Evolutionary conservation across 1,284 basidiomycete species (phyloP), one percentile per base, ranked within the genome.

Genomic region (Cutaneotrichosporon sp.): DNA sequence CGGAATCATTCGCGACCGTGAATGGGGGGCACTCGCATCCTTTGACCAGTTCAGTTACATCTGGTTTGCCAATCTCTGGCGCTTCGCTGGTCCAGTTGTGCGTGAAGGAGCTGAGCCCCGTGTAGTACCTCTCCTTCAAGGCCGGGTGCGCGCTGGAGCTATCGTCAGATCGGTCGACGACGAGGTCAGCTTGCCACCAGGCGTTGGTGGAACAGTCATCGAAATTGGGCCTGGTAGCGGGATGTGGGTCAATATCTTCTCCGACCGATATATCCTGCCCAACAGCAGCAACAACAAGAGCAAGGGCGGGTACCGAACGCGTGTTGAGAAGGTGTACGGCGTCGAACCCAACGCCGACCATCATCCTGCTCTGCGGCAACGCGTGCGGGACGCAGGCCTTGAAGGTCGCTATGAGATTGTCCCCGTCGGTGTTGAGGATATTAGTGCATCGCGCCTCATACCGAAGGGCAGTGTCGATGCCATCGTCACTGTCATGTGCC

Each of bases 221-320:
- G 57, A 59, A 32, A 50, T 59, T 20, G 57, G 57, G 2, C 57
- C 57, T 8, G 57, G 57, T 6, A 50, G 45, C 17, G 57, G 57
- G 22, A 55, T 50, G 48, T 59, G 57, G 57, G 57, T 46, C 16
- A 38, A 17, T 34, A 51, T 55, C 51, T 59, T 59, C 20, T 16
- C 38, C 33, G 57, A 59, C 45, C 47, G 51, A 44, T 52, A 55
- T 31, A 20, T 52, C 17, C 22, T 22, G n/a, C n/a, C n/a, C 29
- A 39, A 9, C 10, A 41, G 20, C 17, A 33, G 19, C 4, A 10
- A 17, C 22, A 41, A 16, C 38, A 31, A 27, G 32, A 22, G 8
- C 17, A 5, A 17, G 25, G n/a, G 38, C 32, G 54, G 49, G 5
- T 29, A 45, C 31, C 49, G 56, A 37, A 41, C 17, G 1, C 31